Base-by-base conservation (phyloP, 1,284 basidiomycete species). In the Naganishia sp. region DNA sequence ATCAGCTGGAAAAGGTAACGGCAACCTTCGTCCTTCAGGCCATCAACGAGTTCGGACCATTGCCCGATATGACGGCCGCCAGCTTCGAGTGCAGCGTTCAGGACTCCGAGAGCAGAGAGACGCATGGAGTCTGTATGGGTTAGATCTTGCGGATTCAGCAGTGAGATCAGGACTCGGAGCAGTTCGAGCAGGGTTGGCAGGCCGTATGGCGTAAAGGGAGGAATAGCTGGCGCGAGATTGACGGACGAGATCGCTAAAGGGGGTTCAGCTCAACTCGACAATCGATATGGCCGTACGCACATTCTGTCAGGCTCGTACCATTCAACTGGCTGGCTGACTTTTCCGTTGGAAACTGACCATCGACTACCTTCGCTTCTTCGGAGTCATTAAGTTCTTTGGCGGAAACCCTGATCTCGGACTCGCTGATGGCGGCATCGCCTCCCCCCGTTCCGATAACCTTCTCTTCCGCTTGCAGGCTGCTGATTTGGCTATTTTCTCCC, bases 71-170 rank as follows among this genome's bases (percentile, higher is more conserved):
- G 85, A 21, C 83, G 78, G 4, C 94, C 94, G 9, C 90, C 86
- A 39, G 89, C 86, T 79, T 98, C 94, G 69, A 99, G 87, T 1
- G 92, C 88, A n/a, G 88, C 84, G 73, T 93, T 94, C 57, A 99
- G 84, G 63, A 96, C 89, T 0, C 89, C 86, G 42, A 99, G 84
- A 0, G 94, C 90, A 54, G 92, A 90, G 13, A 97, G 83, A 6
- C 96, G 88, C 72, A 96, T 98, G 3, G 94, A 92, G 77, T 98
- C 94, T 5, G 96, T 98, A 77, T 99, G 95, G 64, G 94, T 87
- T 70, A 92, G 88, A 74, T 96, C 94, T 72, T 87, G 90, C 18
- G 96, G 96, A 77, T 99, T 94, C 31, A 99, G 84, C 25, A 99
- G 90, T 70, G 95, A 94, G 73, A 97, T 88, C 55, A 99, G 85